Evolutionary conservation across 148 eudicot genomes (phyloP), one percentile per base, ranked within the genome.

Genomic region (Dysphania ambrosioides): DNA sequence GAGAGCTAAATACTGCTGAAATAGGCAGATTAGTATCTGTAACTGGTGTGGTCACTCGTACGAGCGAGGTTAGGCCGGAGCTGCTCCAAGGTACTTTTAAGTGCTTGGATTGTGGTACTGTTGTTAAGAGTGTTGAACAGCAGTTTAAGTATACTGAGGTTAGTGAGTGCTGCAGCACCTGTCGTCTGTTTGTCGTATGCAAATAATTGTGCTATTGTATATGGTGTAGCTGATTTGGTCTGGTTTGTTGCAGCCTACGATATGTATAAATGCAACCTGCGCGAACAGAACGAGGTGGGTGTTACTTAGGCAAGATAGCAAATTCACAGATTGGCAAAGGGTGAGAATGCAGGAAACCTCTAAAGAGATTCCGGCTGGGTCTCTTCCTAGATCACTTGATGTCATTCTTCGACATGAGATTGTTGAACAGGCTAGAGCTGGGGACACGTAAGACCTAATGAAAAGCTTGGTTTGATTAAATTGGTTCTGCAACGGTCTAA

Each of bases 71-170:
- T 68, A 83, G 99, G 44, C 99, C 99, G 0, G 99, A 95, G 88
- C 89, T 95, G 59, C 92, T 95, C 38, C 87, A 89, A 68, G 99
- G 99, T 24, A 88, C 92, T 73, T 95, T 95, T 72, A 92, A 87
- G 89, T 95, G 99, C 78, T 83, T 90, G 80, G 97, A 92, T 3
- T 95, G 99, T 65, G 93, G 92, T 30, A 82, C 81, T 9, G 83
- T 95, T 9, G 76, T 87, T 56, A 92, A 89, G 87, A 85, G 87
- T 83, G 97, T 95, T 53, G 97, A 92, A 36, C 97, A 95, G 70
- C 99, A 95, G 71, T 95, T 90, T 83, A 95, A 95, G 82, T 95
- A 92, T 77, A 87, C 97, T 5, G 99, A 95, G 99, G 99, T 95
- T 77, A 18, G 84, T 73, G 4, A 18, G 27, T 35, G 24, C 10